Evolutionary conservation across 164 flowering plant species (phyloP).

Genomic region (Annona squamosa): DNA sequence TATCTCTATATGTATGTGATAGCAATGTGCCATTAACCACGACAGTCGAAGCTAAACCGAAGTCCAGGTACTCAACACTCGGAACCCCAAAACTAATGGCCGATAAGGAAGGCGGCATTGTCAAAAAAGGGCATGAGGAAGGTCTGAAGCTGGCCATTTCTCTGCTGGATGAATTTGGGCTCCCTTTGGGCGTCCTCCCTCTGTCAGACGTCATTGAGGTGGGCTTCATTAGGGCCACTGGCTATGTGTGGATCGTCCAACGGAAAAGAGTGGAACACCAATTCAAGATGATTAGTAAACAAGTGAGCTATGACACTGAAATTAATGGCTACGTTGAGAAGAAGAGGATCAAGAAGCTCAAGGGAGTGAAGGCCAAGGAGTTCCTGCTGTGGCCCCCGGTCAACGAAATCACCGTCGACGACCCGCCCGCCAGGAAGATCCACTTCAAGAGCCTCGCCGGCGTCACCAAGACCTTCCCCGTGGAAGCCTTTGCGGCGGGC

Average conservation of each 20-base stretch:
- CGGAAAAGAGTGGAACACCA: constrained; percentile 30
- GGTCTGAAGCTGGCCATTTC: constrained; percentile 21
- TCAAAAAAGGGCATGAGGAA: constrained; percentile 27
- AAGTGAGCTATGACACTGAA: constrained; percentile 24
- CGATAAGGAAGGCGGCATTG: constrained; percentile 28
- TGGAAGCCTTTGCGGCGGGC: constrained; percentile 13
- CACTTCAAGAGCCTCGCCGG: constrained; percentile 32
- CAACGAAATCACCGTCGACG: constrained; percentile 23
- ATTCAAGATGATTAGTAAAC: constrained; percentile 26
- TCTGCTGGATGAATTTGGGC: constrained; percentile 22
- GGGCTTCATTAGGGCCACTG: constrained; percentile 23
- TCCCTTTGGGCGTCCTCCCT: constrained; percentile 32
- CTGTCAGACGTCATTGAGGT: constrained; percentile 21
- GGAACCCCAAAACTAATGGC: constrained; percentile 13
- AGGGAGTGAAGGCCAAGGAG: constrained; percentile 37
- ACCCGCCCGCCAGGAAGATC: constrained; percentile 25
- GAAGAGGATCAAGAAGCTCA: constrained; percentile 27
- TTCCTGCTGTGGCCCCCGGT: constrained; percentile 29
- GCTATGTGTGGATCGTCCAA: constrained; percentile 35
- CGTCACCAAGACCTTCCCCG: constrained; percentile 25
- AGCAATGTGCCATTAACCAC: background rate
- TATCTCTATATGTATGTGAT: constrained; percentile 5
- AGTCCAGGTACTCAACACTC: background rate
- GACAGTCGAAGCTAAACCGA: no score
- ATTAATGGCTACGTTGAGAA: constrained; percentile 20